A percentile compares a stretch with the other conserved stretches of the same genome.
Conservation (phyloP, 805 yeast genomes). For the Cyberlindnera mycetangii region DNA sequence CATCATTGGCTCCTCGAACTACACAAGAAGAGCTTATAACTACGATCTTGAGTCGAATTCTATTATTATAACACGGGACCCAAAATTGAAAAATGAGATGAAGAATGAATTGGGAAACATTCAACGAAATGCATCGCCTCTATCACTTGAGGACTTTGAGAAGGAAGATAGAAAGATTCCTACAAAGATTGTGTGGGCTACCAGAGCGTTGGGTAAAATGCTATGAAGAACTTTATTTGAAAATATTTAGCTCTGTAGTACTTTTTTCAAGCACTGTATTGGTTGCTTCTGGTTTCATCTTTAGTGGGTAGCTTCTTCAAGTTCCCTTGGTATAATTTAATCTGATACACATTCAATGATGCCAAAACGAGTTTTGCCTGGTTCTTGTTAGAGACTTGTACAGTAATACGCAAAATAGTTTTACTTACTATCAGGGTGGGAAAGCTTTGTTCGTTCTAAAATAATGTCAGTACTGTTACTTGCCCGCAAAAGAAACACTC, state of each 20-base stretch:
- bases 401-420: no score
- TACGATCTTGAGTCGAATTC: conserved; percentile 90
- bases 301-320: background rate
- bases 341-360: background rate
- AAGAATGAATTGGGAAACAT: conserved; percentile 61
- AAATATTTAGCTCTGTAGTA: background rate
- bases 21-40: conserved; percentile 84
- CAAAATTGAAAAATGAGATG: conserved; percentile 54
- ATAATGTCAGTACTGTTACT: background rate
- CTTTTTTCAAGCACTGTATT: background rate
- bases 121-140: conserved; percentile 45
- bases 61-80: conserved; percentile 68
- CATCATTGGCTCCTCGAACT: conserved; percentile 89
- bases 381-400: background rate
- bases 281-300: background rate
- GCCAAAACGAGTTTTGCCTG: background rate
- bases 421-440: background rate
- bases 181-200: conserved; percentile 61
- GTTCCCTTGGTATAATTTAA: background rate
- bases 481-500: background rate
- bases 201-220: conserved; percentile 59
- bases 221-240: conserved; percentile 29
- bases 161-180: conserved; percentile 60
- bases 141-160: conserved; percentile 60
- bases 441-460: conserved; percentile 5